Conservation (phyloP, 176 grass and related monocot genomes). For the Lolium rigidum region DNA sequence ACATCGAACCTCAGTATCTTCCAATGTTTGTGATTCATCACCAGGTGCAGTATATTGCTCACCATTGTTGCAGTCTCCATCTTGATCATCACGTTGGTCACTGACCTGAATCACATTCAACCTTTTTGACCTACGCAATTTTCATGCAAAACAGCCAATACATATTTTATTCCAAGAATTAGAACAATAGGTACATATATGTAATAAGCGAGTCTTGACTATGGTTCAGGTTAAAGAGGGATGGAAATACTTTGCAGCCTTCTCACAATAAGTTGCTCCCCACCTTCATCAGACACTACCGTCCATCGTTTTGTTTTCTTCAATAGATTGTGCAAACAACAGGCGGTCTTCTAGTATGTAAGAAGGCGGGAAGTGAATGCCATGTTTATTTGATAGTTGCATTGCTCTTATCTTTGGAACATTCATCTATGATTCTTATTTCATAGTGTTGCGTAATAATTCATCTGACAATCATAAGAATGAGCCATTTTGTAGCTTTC, state of each 20-base stretch:
- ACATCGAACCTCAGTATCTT: no score
- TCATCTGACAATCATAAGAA: neutral
- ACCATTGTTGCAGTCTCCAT: no score
- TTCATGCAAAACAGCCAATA: neutral
- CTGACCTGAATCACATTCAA: neutral
- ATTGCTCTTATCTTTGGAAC: neutral
- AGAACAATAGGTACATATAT: neutral
- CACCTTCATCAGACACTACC: no score
- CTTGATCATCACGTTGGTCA: neutral
- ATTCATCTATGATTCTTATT: neutral
- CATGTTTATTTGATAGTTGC: constrained; percentile 17
- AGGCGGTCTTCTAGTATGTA: constrained; percentile 65
- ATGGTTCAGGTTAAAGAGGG: no score
- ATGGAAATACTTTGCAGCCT: no score
- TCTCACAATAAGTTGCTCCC: no score
- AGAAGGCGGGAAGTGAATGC: neutral
- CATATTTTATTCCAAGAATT: neutral
- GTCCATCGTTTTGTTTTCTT: no score
- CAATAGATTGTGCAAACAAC: constrained; percentile 65
- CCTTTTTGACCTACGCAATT: neutral
- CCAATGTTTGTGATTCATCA: no score
- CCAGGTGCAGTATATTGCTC: no score
- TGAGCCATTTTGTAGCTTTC: neutral
- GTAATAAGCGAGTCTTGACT: neutral
- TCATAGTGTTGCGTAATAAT: neutral